Conservation (phyloP, 768 basidiomycete species). For the Xerocomellus intermedius region DNA sequence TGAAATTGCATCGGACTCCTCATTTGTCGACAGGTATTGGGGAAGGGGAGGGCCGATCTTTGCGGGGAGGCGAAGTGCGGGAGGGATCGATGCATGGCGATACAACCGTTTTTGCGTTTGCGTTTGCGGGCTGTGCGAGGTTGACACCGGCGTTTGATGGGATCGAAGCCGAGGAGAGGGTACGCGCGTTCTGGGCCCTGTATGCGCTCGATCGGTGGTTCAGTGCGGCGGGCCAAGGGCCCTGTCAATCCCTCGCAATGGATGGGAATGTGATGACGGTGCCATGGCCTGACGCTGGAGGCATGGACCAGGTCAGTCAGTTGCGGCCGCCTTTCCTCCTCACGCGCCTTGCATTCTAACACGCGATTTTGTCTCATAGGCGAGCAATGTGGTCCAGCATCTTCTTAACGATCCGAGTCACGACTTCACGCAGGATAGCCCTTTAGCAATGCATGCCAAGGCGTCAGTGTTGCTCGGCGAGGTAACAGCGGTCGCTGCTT, state of each 20-base stretch:
- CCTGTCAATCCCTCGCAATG: slow-evolving; percentile 17
- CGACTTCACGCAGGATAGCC: slow-evolving; percentile 7
- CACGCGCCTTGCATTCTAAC: background rate
- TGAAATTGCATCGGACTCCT: slow-evolving; percentile 42
- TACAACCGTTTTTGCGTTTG: background rate
- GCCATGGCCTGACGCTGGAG: slow-evolving; percentile 38
- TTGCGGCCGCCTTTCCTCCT: background rate
- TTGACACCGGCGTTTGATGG: slow-evolving; percentile 34
- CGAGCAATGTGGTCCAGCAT: slow-evolving; percentile 11
- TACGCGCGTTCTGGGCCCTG: slow-evolving; percentile 40
- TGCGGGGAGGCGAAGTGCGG: background rate
- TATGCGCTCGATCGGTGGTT: slow-evolving; percentile 36
- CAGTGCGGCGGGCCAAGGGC: slow-evolving; percentile 28
- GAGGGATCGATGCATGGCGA: background rate
- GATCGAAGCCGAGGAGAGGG: slow-evolving; percentile 38
- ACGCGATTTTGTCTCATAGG: background rate
- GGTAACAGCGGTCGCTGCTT: slow-evolving; percentile 28
- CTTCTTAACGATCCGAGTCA: slow-evolving; percentile 19
- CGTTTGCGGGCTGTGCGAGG: slow-evolving; percentile 6
- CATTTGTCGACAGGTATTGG: background rate
- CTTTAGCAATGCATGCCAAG: slow-evolving; percentile 24
- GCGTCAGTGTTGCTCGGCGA: slow-evolving; percentile 37
- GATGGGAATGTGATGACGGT: slow-evolving; percentile 36
- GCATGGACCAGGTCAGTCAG: slow-evolving; percentile 13
- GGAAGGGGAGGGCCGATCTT: background rate